phyloP scores from a whole-genome alignment of 805 yeast species.

The Barnettozyma wickerhamii region DNA sequence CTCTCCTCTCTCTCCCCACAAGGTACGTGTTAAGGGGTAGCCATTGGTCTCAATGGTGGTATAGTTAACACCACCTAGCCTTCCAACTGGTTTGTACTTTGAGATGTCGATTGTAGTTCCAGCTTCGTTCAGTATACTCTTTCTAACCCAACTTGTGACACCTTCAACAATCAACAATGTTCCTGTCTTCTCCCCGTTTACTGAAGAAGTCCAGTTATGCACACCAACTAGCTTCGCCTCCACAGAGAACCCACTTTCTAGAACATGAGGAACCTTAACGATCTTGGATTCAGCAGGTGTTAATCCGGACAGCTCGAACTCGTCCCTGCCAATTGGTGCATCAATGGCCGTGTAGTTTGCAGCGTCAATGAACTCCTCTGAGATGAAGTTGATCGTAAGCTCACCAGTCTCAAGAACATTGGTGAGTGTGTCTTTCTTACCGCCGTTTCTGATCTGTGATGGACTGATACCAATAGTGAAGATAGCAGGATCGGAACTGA shows the following conservation, averaged over 20 bases:
- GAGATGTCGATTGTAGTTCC: constrained; percentile 35
- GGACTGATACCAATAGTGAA: constrained; percentile 44
- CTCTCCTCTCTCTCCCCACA: background rate
- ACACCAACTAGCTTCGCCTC: constrained; percentile 44
- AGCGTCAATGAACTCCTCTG: constrained; percentile 60
- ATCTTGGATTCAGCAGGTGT: constrained; percentile 38
- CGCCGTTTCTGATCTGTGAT: constrained; percentile 23
- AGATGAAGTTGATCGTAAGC: constrained; percentile 42
- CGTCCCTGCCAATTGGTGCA: constrained; percentile 45
- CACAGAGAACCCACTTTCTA: constrained; percentile 52
- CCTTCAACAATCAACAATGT: constrained; percentile 46
- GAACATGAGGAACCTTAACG: constrained; percentile 52
- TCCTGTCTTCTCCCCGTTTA: constrained; percentile 30
- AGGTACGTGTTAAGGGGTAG: constrained; percentile 33
- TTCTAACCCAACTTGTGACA: constrained; percentile 49
- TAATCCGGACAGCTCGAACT: constrained; percentile 51
- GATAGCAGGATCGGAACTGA: constrained; percentile 50
- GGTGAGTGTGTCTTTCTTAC: constrained; percentile 42
- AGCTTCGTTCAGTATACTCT: constrained; percentile 43
- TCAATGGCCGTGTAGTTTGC: constrained; percentile 44
- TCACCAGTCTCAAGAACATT: constrained; percentile 48
- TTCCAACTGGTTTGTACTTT: constrained; percentile 46
- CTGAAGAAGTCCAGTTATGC: constrained; percentile 41
- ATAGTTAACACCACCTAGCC: constrained; percentile 48
- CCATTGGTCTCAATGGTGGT: constrained; percentile 36